These are phyloP conservation scores for Jaenimonas drosophilae DNA, from an alignment of 208 protist genomes.

Conservation along the genomic window DNA sequence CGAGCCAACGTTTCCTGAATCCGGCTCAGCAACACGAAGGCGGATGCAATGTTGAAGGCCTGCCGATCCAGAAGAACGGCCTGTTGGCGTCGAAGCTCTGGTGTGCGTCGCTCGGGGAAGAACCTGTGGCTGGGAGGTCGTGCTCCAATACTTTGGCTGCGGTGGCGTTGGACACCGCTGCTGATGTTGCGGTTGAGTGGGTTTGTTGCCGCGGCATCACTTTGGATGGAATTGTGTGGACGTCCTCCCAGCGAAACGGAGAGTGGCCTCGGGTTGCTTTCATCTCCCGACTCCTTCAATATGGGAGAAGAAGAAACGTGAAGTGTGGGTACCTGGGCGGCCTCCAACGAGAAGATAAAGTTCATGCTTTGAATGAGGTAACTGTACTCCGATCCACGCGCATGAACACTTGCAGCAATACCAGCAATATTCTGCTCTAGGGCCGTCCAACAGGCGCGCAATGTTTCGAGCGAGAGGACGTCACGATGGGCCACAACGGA, in stretches of 20 bases:
- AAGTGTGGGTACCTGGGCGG: conserved; percentile 34
- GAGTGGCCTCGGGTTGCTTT: too few relatives aligned
- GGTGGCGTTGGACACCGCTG: neutral
- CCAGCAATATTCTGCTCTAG: conserved; percentile 25
- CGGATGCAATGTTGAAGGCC: conserved; percentile 29
- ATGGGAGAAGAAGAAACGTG: conserved; percentile 21
- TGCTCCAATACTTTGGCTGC: conserved; percentile 8
- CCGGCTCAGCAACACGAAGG: conserved; percentile 32
- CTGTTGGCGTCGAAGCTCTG: too few relatives aligned
- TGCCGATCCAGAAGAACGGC: conserved; percentile 20
- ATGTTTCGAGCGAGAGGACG: conserved; percentile 17
- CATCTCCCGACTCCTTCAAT: too few relatives aligned
- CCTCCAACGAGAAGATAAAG: conserved; percentile 39
- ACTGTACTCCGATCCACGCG: conserved; percentile 32
- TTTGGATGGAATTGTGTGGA: neutral
- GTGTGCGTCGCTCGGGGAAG: too few relatives aligned
- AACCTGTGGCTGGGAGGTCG: neutral
- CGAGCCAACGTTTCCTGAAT: conserved; percentile 17
- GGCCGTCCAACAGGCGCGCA: conserved; percentile 38
- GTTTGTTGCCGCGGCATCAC: neutral
- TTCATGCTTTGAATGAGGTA: conserved; percentile 44
- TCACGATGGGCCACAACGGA: conserved; percentile 42
- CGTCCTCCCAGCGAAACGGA: too few relatives aligned
- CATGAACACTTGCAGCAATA: conserved; percentile 45
- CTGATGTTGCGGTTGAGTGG: neutral